Base-by-base conservation (phyloP, 164 flowering plant genomes). In the Liquidambar formosana region DNA sequence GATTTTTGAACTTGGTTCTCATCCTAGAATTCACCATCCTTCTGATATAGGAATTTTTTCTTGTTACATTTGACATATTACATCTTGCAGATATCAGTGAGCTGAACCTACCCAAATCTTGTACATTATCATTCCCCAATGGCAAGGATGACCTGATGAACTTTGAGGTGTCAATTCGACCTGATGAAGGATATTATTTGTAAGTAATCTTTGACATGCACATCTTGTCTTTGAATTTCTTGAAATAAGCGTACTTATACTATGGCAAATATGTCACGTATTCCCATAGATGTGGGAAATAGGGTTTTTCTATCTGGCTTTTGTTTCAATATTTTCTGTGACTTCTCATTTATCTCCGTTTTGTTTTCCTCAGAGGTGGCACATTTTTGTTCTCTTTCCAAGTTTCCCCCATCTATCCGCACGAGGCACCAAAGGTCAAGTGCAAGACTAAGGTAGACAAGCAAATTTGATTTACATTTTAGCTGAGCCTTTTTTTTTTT, bases 111-210 rank as follows among this genome's bases (percentile, higher is more conserved):
- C 89, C 93, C 8, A 83, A 80, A 71, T 71, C 87, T 14, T 85
- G 89, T 61, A 75, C 48, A 71, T 84, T 87, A 58, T 69, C 86
- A 54, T 89, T 89, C 64, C 89, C 91, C 28, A 84, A 84, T 75
- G 93, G 89, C 22, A 84, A 85, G 74, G 91, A 89, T 78, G 91
- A 89, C 61, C 75, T 89, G 52, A 87, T 89, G 93, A 85, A 79
- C 81, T 87, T 89, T 79, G 91, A 87, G 78, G 85, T 89, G 38
- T 72, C 75, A 45, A 81, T 89, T 66, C 80, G 84, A 44, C 89
- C 91, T 27, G 93, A 89, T 77, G 93, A 89, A 71, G 93, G 93
- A 74, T 87, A 77, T 77, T 89, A 89, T 73, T 68, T 44, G 93
- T 87, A 78, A 85, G 86, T 76, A 48, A 51, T 28, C 48, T 54